Percentiles rank a stretch among this genome's conserved stretches.
These are phyloP conservation scores for Amanita inopinata DNA, from an alignment of 768 basidiomycete species.

Conservation along the genomic window DNA sequence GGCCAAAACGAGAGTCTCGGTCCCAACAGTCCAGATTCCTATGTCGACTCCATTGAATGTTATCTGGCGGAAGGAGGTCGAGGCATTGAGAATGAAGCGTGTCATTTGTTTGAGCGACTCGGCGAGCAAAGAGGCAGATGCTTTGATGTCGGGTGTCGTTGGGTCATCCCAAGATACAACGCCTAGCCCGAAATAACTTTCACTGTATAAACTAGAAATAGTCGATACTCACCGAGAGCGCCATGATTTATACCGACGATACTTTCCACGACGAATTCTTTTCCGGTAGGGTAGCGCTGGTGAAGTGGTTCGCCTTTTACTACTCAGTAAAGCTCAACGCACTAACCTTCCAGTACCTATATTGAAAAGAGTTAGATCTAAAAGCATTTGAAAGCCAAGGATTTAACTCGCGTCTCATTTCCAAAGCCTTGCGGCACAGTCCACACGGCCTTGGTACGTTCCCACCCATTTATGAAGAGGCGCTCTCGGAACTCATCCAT, in stretches of 20 bases:
- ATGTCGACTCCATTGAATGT: conserved; percentile 34
- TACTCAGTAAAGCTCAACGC: too few relatives aligned
- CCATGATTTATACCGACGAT: conserved; percentile 66
- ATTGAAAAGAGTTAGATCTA: not conserved
- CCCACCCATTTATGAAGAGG: conserved; percentile 56
- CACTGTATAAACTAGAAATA: not conserved
- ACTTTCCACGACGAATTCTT: conserved; percentile 58
- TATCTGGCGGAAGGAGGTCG: conserved; percentile 29
- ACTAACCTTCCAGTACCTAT: conserved; percentile 41
- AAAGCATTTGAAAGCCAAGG: not conserved
- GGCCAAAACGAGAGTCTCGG: conserved; percentile 36
- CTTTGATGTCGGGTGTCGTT: conserved; percentile 41
- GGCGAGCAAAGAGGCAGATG: conserved; percentile 39
- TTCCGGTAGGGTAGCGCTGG: conserved; percentile 50
- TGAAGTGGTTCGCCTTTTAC: too few relatives aligned
- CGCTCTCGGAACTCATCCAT: conserved; percentile 58
- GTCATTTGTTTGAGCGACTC: conserved; percentile 33
- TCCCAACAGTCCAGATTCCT: conserved; percentile 36
- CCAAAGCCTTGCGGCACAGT: conserved; percentile 77
- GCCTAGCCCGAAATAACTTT: conserved; percentile 16
- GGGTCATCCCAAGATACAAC: conserved; percentile 50
- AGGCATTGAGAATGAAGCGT: conserved; percentile 34
- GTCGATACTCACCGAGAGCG: conserved; percentile 34
- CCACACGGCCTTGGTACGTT: conserved; percentile 63
- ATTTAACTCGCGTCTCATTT: conserved; percentile 34